Conservation (phyloP, 352 stramenopile species). For the Globisporangium cystogenes region DNA sequence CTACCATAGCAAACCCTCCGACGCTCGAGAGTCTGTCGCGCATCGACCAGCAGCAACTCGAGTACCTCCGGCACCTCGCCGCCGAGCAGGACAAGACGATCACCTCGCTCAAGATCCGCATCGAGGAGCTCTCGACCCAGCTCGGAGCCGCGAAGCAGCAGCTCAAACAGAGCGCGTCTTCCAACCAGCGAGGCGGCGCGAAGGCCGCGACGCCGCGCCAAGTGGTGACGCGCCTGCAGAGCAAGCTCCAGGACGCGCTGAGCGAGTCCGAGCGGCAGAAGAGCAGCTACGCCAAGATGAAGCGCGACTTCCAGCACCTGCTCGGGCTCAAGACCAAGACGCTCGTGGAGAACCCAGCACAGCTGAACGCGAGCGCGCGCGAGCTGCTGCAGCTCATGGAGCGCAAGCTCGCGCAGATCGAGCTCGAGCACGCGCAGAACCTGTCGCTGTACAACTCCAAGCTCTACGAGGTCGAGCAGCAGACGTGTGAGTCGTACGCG, state of each 20-base stretch:
- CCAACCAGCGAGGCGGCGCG: background rate
- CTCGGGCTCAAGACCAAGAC: constrained; percentile 38
- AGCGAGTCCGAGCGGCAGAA: constrained; percentile 37
- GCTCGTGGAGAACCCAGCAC: constrained; percentile 23
- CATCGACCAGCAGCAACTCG: constrained; percentile 39
- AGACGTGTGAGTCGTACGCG: constrained; percentile 46
- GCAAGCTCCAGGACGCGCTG: constrained; percentile 30
- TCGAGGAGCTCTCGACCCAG: constrained; percentile 32
- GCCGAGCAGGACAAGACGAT: constrained; percentile 52
- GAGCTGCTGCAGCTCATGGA: constrained; percentile 39
- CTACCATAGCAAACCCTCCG: constrained; percentile 8
- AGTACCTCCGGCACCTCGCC: constrained; percentile 37
- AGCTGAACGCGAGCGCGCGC: constrained; percentile 25
- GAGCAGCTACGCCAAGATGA: constrained; percentile 37
- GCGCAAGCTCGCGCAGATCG: constrained; percentile 30
- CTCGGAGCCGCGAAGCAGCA: constrained; percentile 8
- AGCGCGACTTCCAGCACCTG: constrained; percentile 40
- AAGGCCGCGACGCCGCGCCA: constrained; percentile 13
- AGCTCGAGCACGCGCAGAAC: constrained; percentile 28
- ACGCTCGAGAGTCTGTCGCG: constrained; percentile 24
- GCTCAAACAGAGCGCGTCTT: background rate
- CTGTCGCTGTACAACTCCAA: constrained; percentile 39
- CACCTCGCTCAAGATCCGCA: constrained; percentile 28
- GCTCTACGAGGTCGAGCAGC: constrained; percentile 47
- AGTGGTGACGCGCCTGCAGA: constrained; percentile 23